Conservation (phyloP, 352 stramenopile species). For the Paralagenidium karlingii region DNA sequence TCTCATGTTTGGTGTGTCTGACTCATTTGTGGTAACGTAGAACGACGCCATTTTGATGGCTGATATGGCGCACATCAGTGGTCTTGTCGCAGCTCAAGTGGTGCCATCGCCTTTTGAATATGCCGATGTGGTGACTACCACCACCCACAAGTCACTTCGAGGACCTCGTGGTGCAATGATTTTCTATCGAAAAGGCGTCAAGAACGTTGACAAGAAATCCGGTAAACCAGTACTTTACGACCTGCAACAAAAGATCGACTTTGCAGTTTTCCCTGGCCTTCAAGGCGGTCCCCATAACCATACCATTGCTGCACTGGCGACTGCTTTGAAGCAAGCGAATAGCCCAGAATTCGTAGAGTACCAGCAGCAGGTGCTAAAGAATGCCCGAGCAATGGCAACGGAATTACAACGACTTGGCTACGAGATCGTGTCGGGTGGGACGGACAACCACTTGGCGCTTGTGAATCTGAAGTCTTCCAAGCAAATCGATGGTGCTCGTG, state of each 20-base stretch:
- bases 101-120: conserved; percentile 97
- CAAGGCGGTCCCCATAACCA: conserved; percentile 99
- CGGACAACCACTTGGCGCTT: conserved; percentile 97
- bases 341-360: conserved; percentile 96
- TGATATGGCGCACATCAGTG: conserved; percentile 99
- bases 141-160: conserved; percentile 98
- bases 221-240: conserved; percentile 89
- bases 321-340: conserved; percentile 93
- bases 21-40: conserved; percentile 10
- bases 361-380: conserved; percentile 91
- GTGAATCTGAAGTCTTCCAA: conserved; percentile 93
- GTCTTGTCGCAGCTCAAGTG: conserved; percentile 92
- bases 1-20: not conserved
- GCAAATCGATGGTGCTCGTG: conserved; percentile 89
- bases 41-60: conserved; percentile 95
- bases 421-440: conserved; percentile 94
- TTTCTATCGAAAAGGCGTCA: conserved; percentile 96
- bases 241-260: conserved; percentile 98
- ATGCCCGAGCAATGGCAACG: conserved; percentile 82
- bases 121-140: conserved; percentile 98
- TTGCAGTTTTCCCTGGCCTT: conserved; percentile 97
- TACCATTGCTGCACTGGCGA: conserved; percentile 98
- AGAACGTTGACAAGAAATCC: conserved; percentile 90
- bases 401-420: conserved; percentile 90
- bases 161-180: conserved; percentile 99